phyloP scores from a whole-genome alignment of 164 flowering plant genomes.

The Vitis amurensis region DNA sequence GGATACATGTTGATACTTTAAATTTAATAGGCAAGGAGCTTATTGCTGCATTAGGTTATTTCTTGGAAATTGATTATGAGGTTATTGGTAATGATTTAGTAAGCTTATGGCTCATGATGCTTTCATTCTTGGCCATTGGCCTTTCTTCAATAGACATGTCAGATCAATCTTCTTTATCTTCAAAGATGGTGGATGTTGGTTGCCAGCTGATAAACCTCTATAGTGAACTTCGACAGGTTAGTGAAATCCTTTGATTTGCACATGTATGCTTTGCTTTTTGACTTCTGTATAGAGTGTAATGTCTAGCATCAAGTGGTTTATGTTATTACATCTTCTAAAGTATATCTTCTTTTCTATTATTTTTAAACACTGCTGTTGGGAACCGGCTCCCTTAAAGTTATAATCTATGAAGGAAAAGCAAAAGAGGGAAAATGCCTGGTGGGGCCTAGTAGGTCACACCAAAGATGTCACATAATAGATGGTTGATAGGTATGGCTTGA shows the following conservation, averaged over 20 bases:
- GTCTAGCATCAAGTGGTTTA: no score
- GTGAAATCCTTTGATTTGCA: conserved; percentile 13
- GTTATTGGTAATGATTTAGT: conserved; percentile 64
- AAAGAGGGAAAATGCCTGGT: no score
- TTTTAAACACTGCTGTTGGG: no score
- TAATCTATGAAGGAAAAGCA: no score
- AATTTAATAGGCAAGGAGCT: conserved; percentile 52
- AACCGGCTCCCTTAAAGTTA: no score
- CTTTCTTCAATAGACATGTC: conserved; percentile 23
- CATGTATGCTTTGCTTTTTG: no score
- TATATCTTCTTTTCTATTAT: no score
- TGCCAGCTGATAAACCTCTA: conserved; percentile 66
- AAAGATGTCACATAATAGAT: no score
- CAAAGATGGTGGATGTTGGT: conserved; percentile 46
- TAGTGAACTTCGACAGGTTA: conserved; percentile 92
- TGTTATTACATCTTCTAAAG: no score
- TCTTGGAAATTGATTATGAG: conserved; percentile 78
- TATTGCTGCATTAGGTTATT: conserved; percentile 40
- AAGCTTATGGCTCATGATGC: conserved; percentile 62
- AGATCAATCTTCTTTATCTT: conserved; percentile 26
- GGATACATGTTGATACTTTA: conserved; percentile 15
- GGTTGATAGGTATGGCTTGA: no score
- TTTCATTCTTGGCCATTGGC: conserved; percentile 43
- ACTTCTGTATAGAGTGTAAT: no score
- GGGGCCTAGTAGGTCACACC: no score